These are phyloP conservation scores for Ceratocystis lukuohia DNA, from an alignment of 2,329 filamentous ascomycete species.

Conservation along the genomic window DNA sequence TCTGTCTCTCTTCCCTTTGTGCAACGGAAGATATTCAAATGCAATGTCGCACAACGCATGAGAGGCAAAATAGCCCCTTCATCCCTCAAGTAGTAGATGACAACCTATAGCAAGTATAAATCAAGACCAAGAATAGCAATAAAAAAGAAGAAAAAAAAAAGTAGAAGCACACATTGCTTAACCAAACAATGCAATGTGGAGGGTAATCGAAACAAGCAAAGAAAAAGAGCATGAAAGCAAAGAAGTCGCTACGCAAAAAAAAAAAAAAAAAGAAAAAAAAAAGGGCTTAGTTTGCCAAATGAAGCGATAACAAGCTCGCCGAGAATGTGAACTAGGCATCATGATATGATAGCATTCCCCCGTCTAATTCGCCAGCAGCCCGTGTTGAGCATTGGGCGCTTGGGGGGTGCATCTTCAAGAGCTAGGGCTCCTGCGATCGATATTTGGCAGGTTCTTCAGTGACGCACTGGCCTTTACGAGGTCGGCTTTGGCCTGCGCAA, in stretches of 20 bases:
- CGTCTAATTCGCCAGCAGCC: not conserved
- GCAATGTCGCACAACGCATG: not conserved
- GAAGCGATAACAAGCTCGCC: not conserved
- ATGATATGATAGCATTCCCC: no score
- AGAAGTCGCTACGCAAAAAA: not conserved
- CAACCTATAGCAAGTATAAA: not conserved
- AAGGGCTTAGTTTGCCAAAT: not conserved
- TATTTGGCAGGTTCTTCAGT: not conserved
- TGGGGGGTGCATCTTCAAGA: not conserved
- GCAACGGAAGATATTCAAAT: not conserved
- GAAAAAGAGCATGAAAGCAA: not conserved
- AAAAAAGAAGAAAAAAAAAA: not conserved
- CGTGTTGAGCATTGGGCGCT: not conserved
- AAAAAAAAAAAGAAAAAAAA: no score
- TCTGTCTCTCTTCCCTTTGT: not conserved
- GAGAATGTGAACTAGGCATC: not conserved
- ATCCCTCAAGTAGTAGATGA: not conserved
- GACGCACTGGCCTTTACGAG: constrained; percentile 29
- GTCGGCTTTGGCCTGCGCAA: constrained; percentile 36
- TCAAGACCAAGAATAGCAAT: not conserved
- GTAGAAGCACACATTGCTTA: not conserved
- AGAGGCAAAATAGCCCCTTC: not conserved
- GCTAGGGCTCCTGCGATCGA: not conserved
- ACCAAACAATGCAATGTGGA: not conserved
- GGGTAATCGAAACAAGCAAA: not conserved